phyloP scores from a whole-genome alignment of 2,329 filamentous ascomycete genomes.

The Fusarium oxysporum region DNA sequence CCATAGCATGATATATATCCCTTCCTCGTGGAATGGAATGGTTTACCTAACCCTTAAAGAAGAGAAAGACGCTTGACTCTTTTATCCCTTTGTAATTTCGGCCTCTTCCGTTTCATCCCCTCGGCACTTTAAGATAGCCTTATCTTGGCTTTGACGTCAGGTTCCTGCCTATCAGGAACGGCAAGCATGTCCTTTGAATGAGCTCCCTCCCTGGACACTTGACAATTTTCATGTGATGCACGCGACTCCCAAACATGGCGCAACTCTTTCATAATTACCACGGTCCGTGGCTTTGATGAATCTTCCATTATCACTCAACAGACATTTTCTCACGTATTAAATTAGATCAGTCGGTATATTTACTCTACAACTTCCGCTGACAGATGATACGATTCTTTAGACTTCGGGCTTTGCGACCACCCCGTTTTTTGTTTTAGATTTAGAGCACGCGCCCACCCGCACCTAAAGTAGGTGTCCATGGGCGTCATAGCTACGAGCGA shows the following conservation, averaged over 20 bases:
- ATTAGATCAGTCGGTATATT: background rate
- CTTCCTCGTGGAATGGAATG: background rate
- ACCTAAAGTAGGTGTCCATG: constrained; percentile 1
- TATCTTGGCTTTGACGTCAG: constrained; percentile 42
- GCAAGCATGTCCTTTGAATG: constrained; percentile 28
- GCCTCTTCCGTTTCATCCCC: background rate
- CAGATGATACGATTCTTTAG: constrained; percentile 14
- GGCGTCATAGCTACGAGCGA: constrained; percentile 41
- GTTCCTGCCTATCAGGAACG: constrained; percentile 45
- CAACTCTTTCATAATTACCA: constrained; percentile 2
- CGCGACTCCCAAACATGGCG: constrained; percentile 8
- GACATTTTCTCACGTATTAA: background rate
- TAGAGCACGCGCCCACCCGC: constrained; percentile 32
- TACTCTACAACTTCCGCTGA: constrained; percentile 5
- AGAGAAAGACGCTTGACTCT: background rate
- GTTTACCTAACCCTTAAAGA: background rate
- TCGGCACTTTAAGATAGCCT: constrained; percentile 2
- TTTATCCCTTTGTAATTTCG: constrained; percentile 17
- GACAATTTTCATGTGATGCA: constrained; percentile 32
- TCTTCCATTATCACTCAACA: background rate
- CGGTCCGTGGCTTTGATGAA: background rate
- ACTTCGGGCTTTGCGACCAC: constrained; percentile 25
- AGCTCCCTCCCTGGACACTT: background rate
- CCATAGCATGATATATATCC: background rate
- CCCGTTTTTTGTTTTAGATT: constrained; percentile 37